Evolutionary conservation across 2,329 filamentous ascomycete species (phyloP).

Genomic region (Sarocladium oryzae): DNA sequence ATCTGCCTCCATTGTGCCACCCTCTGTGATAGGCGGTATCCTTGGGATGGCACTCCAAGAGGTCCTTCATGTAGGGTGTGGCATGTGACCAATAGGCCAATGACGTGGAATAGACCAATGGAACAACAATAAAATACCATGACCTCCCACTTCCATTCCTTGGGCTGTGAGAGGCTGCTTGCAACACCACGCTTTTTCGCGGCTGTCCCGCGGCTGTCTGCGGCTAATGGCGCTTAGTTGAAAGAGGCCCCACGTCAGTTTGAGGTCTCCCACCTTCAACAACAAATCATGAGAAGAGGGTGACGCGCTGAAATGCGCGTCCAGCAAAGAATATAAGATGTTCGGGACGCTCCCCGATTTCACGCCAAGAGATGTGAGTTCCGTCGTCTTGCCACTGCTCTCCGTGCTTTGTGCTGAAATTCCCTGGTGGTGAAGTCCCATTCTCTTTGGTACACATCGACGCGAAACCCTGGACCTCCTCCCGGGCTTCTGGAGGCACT

Average conservation of each 20-base stretch:
- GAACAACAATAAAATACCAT: slow-evolving; percentile 3
- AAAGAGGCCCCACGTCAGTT: neutral
- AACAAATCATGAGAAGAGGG: neutral
- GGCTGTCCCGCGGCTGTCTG: neutral
- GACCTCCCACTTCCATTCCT: neutral
- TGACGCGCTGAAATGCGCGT: slow-evolving; percentile 6
- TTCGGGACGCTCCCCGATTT: slow-evolving; percentile 60
- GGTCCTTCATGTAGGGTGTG: neutral
- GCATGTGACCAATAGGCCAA: neutral
- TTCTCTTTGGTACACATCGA: slow-evolving; percentile 66
- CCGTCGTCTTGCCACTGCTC: neutral
- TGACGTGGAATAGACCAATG: neutral
- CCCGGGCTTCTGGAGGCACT: slow-evolving; percentile 27
- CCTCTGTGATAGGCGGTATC: too few species aligned
- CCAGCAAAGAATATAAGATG: slow-evolving; percentile 32
- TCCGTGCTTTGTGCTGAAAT: neutral
- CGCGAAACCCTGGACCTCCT: slow-evolving; percentile 41
- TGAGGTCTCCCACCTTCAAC: neutral
- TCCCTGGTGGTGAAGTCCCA: slow-evolving; percentile 48
- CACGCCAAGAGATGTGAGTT: slow-evolving; percentile 61
- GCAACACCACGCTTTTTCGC: neutral
- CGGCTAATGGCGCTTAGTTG: slow-evolving; percentile 1
- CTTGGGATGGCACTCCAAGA: too few species aligned
- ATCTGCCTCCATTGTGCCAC: too few species aligned
- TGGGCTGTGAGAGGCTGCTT: neutral